phyloP scores from a whole-genome alignment of 495 filamentous ascomycete genomes.

The Talaromyces ruber region DNA sequence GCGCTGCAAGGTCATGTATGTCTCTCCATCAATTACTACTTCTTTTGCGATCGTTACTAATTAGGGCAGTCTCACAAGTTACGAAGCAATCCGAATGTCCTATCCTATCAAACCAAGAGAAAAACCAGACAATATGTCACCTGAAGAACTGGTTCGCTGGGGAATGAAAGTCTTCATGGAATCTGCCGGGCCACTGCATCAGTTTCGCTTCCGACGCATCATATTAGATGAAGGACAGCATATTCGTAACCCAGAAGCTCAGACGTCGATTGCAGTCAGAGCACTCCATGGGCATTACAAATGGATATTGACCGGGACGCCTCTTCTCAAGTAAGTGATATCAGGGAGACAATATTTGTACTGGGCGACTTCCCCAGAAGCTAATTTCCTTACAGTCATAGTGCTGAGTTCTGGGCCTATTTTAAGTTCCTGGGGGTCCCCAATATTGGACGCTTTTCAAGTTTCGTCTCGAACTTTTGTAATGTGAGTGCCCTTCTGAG shows the following conservation, averaged over 20 bases:
- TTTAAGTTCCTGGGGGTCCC: conserved; percentile 50
- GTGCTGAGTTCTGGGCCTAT: conserved; percentile 49
- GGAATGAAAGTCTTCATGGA: conserved; percentile 24
- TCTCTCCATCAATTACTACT: neutral
- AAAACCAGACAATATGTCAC: conserved; percentile 15
- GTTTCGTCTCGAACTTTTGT: conserved; percentile 44
- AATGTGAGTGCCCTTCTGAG: conserved; percentile 9
- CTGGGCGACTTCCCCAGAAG: neutral
- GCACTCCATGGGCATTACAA: conserved; percentile 41
- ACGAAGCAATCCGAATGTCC: conserved; percentile 41
- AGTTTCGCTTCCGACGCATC: conserved; percentile 42
- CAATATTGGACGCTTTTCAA: conserved; percentile 23
- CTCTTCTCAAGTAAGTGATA: conserved; percentile 40
- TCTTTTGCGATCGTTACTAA: neutral
- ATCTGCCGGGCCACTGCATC: conserved; percentile 36
- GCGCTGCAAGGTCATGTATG: conserved; percentile 19
- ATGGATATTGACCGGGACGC: conserved; percentile 58
- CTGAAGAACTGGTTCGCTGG: conserved; percentile 22
- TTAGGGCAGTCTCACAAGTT: conserved; percentile 35
- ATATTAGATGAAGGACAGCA: conserved; percentile 49
- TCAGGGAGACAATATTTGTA: conserved; percentile 13
- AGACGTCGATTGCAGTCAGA: conserved; percentile 44
- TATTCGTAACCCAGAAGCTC: conserved; percentile 49
- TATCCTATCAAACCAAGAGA: conserved; percentile 29
- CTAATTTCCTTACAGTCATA: conserved; percentile 7